Percentiles rank a stretch among this genome's conserved stretches.
Conservation (phyloP, 441 rosid genomes). For the Arabidopsis hybrid region DNA sequence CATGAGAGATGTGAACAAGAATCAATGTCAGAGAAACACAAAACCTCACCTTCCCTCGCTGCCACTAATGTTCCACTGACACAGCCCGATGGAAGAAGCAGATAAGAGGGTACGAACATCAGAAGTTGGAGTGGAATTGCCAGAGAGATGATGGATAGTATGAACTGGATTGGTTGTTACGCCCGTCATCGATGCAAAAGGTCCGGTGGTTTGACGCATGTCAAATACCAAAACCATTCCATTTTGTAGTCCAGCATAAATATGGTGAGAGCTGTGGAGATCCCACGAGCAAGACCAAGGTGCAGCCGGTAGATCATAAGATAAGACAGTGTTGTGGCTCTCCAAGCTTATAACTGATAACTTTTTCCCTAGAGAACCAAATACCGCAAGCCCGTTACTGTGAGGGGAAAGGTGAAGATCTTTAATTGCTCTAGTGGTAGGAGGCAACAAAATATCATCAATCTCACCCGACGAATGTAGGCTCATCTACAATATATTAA, state of each 20-base stretch:
- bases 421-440: slow-evolving; percentile 66
- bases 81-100: slow-evolving; percentile 85
- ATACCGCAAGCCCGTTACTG: slow-evolving; percentile 63
- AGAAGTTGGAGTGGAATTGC: slow-evolving; percentile 43
- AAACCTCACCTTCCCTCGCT: slow-evolving; percentile 64
- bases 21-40: slow-evolving; percentile 15
- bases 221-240: slow-evolving; percentile 81
- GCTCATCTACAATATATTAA: slow-evolving; percentile 60
- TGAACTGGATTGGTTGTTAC: slow-evolving; percentile 77
- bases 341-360: slow-evolving; percentile 78
- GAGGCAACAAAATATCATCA: slow-evolving; percentile 72
- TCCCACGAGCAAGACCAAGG: slow-evolving; percentile 99
- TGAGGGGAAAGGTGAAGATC: slow-evolving; percentile 78
- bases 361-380: slow-evolving; percentile 80
- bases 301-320: slow-evolving; percentile 79
- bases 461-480: slow-evolving; percentile 64
- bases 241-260: slow-evolving; percentile 92
- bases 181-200: slow-evolving; percentile 63
- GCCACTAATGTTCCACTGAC: slow-evolving; percentile 69
- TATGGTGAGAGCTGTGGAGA: slow-evolving; percentile 58
- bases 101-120: slow-evolving; percentile 58
- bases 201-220: slow-evolving; percentile 74
- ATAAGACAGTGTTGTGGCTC: slow-evolving; percentile 68
- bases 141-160: slow-evolving; percentile 62
- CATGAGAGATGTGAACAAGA: slow-evolving; percentile 14